phyloP scores from a whole-genome alignment of 2,329 filamentous ascomycete species.

The Ascomycota sp. region DNA sequence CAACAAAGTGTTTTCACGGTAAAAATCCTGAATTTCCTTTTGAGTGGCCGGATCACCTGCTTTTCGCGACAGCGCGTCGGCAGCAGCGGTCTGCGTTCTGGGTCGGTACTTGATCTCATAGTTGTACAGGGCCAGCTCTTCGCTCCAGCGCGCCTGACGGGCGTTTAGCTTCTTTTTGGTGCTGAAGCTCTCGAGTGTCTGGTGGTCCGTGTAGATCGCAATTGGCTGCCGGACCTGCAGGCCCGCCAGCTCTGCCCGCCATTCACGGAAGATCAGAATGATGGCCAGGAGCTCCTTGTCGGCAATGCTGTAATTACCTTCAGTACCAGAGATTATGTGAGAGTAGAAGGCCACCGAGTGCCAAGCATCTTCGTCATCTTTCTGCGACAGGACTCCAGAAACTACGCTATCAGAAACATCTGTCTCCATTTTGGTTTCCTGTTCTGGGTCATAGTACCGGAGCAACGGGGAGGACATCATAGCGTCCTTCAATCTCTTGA shows the following conservation, averaged over 20 bases:
- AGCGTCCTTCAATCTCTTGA: slow-evolving; percentile 8
- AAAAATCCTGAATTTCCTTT: no score
- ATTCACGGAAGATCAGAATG: neutral
- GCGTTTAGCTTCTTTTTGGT: no score
- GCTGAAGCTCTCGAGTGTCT: no score
- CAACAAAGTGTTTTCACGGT: no score
- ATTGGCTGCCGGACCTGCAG: neutral
- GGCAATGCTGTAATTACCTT: neutral
- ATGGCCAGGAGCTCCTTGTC: neutral
- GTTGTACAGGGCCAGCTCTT: no score
- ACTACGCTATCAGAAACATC: neutral
- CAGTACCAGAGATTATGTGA: neutral
- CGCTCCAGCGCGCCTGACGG: no score
- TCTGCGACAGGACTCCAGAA: neutral
- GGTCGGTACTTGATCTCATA: no score
- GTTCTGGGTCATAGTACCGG: neutral
- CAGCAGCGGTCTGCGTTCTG: no score
- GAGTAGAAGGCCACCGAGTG: neutral
- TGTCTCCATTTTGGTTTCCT: neutral
- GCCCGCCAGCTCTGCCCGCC: neutral
- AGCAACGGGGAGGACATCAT: neutral
- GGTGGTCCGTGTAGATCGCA: neutral
- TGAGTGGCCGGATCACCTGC: no score
- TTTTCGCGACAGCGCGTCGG: no score
- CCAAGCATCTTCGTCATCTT: neutral